Conservation (phyloP, 176 grass and related monocot species). For the Oryza rufipogon region DNA sequence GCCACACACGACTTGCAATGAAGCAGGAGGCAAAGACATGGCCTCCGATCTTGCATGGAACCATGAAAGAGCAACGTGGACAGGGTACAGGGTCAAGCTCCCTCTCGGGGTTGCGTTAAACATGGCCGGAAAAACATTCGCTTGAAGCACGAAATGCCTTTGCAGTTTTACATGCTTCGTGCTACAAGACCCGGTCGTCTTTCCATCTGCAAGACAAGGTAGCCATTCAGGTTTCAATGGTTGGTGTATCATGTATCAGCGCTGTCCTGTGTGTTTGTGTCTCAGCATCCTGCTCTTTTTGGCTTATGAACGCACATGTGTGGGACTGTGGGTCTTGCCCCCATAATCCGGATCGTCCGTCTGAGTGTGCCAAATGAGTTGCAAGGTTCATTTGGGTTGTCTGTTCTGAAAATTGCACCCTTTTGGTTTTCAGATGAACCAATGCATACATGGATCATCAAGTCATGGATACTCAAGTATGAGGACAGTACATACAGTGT, state of each 20-base stretch:
- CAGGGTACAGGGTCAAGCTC: not conserved
- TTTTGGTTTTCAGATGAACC: not conserved
- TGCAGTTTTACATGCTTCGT: not conserved
- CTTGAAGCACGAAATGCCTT: not conserved
- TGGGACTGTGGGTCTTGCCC: constrained; percentile 2
- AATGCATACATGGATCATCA: not conserved
- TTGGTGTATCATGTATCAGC: not conserved
- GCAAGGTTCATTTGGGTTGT: not conserved
- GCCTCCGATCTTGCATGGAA: constrained; percentile 2
- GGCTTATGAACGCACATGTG: constrained; percentile 10
- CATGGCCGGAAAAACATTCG: constrained; percentile 28
- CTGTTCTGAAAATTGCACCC: not conserved
- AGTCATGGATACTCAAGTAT: not conserved
- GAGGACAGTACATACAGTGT: not conserved
- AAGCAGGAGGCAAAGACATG: not conserved
- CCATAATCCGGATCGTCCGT: not conserved
- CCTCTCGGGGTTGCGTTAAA: not conserved
- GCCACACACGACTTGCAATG: not conserved
- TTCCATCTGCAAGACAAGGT: not conserved
- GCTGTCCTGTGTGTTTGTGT: not conserved
- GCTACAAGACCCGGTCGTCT: not conserved
- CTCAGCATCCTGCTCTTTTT: not conserved
- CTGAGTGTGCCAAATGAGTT: not conserved
- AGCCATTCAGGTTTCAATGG: not conserved
- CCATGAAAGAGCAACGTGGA: constrained; percentile 15